Conservation (phyloP, 371 early-diverging fungal species). For the Enterospora canceri region DNA sequence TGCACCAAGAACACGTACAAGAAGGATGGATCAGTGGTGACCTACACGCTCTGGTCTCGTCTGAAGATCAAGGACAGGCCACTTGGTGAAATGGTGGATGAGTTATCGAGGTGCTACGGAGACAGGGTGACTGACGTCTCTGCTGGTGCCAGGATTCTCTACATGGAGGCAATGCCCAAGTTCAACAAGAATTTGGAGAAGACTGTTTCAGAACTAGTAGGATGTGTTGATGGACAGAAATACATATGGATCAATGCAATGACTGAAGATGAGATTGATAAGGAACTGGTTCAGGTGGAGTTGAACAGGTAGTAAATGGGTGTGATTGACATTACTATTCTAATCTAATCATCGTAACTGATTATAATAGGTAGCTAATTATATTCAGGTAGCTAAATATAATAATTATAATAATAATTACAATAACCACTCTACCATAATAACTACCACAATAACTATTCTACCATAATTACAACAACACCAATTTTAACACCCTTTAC, state of each 20-base stretch:
- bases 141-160: slow-evolving; percentile 73
- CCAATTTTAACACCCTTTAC: too few species aligned
- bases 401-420: background rate
- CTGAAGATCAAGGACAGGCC: slow-evolving; percentile 77
- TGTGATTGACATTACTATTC: too few species aligned
- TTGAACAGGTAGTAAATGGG: background rate
- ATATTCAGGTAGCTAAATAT: background rate
- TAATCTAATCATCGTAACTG: too few species aligned
- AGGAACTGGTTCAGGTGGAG: slow-evolving; percentile 10
- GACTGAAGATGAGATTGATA: slow-evolving; percentile 24
- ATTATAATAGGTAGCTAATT: too few species aligned
- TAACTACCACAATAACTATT: too few species aligned
- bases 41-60: slow-evolving; percentile 86
- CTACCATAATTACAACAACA: too few species aligned
- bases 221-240: slow-evolving; percentile 14
- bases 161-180: slow-evolving; percentile 29
- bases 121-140: slow-evolving; percentile 83
- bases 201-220: slow-evolving; percentile 29
- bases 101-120: slow-evolving; percentile 67
- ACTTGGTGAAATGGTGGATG: slow-evolving; percentile 71
- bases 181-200: slow-evolving; percentile 36
- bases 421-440: background rate
- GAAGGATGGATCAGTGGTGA: slow-evolving; percentile 56
- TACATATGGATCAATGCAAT: slow-evolving; percentile 24
- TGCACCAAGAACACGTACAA: slow-evolving; percentile 60